phyloP scores from a whole-genome alignment of 139 green algal species.

The Parachlorella kessleri region DNA sequence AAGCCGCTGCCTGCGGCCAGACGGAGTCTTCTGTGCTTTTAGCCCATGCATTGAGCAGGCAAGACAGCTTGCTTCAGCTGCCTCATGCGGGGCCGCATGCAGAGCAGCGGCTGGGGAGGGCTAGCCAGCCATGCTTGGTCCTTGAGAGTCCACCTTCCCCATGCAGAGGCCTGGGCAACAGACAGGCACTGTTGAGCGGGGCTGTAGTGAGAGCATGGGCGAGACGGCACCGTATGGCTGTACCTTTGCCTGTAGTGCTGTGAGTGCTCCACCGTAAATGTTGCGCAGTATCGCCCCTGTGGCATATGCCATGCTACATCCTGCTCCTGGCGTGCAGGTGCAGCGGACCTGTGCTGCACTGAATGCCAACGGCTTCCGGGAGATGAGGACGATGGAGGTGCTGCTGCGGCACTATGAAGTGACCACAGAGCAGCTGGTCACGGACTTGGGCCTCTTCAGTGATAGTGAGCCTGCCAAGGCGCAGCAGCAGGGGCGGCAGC shows the following conservation, averaged over 20 bases:
- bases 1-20: constrained; percentile 63
- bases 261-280: no score
- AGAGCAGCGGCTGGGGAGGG: no score
- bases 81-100: no score
- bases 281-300: no score
- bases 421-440: constrained; percentile 12
- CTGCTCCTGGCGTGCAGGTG: constrained; percentile 48
- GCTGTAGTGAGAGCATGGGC: no score
- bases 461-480: background rate
- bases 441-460: background rate
- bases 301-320: no score
- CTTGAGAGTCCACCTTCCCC: no score
- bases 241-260: no score
- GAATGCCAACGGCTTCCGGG: constrained; percentile 61
- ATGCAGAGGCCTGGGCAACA: no score
- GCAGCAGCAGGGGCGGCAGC: background rate
- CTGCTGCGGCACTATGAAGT: constrained; percentile 88
- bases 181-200: no score
- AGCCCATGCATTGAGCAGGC: constrained; percentile 98
- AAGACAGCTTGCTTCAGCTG: background rate
- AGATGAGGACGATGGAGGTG: constrained; percentile 80
- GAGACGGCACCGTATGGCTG: no score
- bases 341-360: constrained; percentile 82
- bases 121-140: no score
- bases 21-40: constrained; percentile 92